These are phyloP conservation scores for Verticillium klebahnii DNA, from an alignment of 2,329 filamentous ascomycete species.

Conservation along the genomic window DNA sequence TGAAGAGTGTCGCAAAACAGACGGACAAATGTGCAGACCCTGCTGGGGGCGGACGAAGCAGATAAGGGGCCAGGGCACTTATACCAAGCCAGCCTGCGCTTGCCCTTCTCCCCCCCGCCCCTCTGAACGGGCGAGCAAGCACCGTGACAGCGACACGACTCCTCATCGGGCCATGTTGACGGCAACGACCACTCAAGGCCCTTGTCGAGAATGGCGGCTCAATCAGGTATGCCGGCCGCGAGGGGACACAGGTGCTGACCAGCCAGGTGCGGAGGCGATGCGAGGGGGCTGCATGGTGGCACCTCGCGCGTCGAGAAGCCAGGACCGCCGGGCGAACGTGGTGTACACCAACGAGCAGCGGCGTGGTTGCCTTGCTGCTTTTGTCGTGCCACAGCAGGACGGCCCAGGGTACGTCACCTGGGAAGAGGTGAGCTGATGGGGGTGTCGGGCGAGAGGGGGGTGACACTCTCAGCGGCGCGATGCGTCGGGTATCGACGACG, in stretches of 20 bases:
- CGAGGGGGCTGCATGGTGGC: neutral
- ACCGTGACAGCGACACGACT: neutral
- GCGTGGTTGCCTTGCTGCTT: neutral
- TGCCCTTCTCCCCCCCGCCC: neutral
- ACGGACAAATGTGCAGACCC: neutral
- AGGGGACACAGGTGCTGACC: neutral
- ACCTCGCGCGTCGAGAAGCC: neutral
- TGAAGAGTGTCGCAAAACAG: neutral
- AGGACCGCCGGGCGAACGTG: conserved; percentile 4
- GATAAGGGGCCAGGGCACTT: neutral
- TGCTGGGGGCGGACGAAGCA: neutral
- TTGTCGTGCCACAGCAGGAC: conserved; percentile 12
- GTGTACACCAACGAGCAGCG: conserved; percentile 3
- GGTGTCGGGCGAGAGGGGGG: neutral
- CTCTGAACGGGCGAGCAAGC: neutral
- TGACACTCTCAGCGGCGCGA: neutral
- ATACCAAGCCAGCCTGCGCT: neutral
- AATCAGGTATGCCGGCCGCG: neutral
- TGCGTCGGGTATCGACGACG: neutral
- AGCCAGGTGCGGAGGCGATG: neutral
- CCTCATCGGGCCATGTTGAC: neutral
- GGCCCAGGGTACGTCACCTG: neutral
- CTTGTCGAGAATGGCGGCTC: neutral
- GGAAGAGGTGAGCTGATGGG: neutral
- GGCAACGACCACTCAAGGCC: neutral